Evolutionary conservation across 371 early-diverging fungal genomes (phyloP).

Genomic region (Rhizopus stolonifer): DNA sequence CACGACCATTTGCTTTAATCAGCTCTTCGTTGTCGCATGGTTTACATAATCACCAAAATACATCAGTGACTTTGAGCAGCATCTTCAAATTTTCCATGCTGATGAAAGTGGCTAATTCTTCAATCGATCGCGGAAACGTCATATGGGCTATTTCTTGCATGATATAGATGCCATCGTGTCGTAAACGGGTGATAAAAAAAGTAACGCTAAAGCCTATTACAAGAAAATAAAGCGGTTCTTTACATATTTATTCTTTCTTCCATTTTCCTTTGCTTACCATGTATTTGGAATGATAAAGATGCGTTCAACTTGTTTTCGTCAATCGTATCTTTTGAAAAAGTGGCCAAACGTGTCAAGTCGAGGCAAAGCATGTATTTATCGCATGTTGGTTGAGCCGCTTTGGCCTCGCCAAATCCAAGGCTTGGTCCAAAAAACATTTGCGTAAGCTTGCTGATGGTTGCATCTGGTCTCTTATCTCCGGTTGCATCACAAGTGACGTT

Average conservation of each 20-base stretch:
- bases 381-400: constrained; percentile 12
- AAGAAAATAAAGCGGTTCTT: constrained; percentile 1
- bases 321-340: constrained; percentile 16
- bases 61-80: constrained; percentile 21
- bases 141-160: constrained; percentile 26
- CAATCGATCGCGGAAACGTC: constrained; percentile 17
- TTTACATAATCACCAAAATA: constrained; percentile 24
- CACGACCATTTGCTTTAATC: constrained; percentile 10
- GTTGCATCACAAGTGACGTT: constrained; percentile 19
- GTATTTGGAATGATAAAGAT: constrained; percentile 19
- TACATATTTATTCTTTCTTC: constrained; percentile 2
- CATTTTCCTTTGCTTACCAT: constrained; percentile 9
- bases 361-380: constrained; percentile 16
- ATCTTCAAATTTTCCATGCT: constrained; percentile 24
- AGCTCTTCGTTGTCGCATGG: constrained; percentile 12
- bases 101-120: constrained; percentile 22
- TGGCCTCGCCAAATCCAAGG: constrained; percentile 15
- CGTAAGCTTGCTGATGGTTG: constrained; percentile 10
- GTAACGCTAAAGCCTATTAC: constrained; percentile 15
- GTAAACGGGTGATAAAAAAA: constrained; percentile 18
- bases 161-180: too few relatives aligned
- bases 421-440: constrained; percentile 15
- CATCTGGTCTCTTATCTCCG: constrained; percentile 17
- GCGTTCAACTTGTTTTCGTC: constrained; percentile 19
- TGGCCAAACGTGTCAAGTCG: constrained; percentile 13